Evolutionary conservation across 768 basidiomycete species (phyloP).

Genomic region (Hypsizygus marmoreus): DNA sequence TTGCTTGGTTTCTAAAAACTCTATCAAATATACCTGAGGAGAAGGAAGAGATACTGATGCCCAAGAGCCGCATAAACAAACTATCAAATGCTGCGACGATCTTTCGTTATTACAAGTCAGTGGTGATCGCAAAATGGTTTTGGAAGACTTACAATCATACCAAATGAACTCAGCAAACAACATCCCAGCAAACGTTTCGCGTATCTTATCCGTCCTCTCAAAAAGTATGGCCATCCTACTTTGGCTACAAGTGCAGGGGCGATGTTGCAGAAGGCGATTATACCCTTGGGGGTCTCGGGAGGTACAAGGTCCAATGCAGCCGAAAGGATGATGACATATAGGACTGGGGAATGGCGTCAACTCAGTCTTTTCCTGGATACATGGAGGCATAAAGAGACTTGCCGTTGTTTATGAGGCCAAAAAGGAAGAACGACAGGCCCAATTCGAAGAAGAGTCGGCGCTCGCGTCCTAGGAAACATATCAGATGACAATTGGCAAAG

Average conservation of each 20-base stretch:
- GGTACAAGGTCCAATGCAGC: slow-evolving; percentile 95
- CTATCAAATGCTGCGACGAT: slow-evolving; percentile 74
- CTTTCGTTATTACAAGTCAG: slow-evolving; percentile 37
- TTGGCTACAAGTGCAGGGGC: slow-evolving; percentile 86
- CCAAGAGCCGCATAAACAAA: slow-evolving; percentile 70
- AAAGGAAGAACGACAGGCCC: slow-evolving; percentile 80
- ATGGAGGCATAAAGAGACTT: slow-evolving; percentile 9
- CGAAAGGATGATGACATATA: slow-evolving; percentile 96
- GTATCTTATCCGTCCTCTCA: slow-evolving; percentile 87
- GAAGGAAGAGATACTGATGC: slow-evolving; percentile 81
- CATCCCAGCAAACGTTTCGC: slow-evolving; percentile 73
- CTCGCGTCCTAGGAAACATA: slow-evolving; percentile 11
- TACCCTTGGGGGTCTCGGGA: slow-evolving; percentile 88
- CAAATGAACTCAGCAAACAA: slow-evolving; percentile 69
- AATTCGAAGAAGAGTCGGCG: slow-evolving; percentile 37
- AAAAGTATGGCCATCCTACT: slow-evolving; percentile 87
- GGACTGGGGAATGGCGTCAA: slow-evolving; percentile 66
- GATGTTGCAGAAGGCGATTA: slow-evolving; percentile 96
- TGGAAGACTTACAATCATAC: slow-evolving; percentile 76
- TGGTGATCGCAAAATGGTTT: neutral
- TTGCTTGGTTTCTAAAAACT: neutral
- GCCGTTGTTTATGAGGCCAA: slow-evolving; percentile 94
- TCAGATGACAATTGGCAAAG: no score
- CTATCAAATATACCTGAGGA: slow-evolving; percentile 75
- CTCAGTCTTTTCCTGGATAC: neutral